A percentile compares a stretch with the other conserved stretches of the same genome.
These are phyloP conservation scores for Leptomonas pyrrhocoris DNA, from an alignment of 208 protist species.

Conservation along the genomic window DNA sequence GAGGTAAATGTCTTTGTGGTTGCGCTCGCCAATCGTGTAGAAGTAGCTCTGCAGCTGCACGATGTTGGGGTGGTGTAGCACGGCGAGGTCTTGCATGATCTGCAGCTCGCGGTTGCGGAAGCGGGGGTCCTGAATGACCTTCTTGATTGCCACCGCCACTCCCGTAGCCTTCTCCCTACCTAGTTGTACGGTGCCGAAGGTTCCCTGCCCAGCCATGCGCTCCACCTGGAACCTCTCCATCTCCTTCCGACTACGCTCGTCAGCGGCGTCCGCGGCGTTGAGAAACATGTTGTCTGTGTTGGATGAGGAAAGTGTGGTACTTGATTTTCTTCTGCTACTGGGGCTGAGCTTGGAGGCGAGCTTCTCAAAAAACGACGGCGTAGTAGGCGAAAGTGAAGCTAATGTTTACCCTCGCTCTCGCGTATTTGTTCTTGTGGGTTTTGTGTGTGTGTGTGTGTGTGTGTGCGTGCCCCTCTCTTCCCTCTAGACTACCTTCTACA, in stretches of 20 bases:
- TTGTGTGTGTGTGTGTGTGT: too few relatives aligned
- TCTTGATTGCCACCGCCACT: constrained; percentile 83
- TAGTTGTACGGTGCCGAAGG: constrained; percentile 96
- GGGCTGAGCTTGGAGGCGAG: constrained; percentile 28
- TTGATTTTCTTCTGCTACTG: constrained; percentile 33
- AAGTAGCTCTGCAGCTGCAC: constrained; percentile 96
- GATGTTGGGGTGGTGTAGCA: constrained; percentile 94
- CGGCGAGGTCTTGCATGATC: constrained; percentile 90
- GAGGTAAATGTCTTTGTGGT: constrained; percentile 97
- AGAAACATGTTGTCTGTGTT: constrained; percentile 51
- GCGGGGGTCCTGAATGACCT: constrained; percentile 96
- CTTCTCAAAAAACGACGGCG: constrained; percentile 32
- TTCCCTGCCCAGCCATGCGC: constrained; percentile 95
- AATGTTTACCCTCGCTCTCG: not conserved
- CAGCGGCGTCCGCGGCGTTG: constrained; percentile 64
- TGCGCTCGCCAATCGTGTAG: constrained; percentile 93
- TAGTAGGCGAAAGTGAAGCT: constrained; percentile 5
- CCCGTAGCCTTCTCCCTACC: constrained; percentile 81
- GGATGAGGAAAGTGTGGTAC: constrained; percentile 19
- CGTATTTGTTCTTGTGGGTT: too few relatives aligned
- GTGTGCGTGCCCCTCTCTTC: too few relatives aligned
- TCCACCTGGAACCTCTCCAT: constrained; percentile 92
- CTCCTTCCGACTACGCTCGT: constrained; percentile 72
- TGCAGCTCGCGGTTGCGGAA: constrained; percentile 98
- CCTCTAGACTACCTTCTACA: too few relatives aligned